A percentile compares a stretch with the other conserved stretches of the same genome.
These are phyloP conservation scores for Drechslerella stenobrocha DNA, from an alignment of 2,329 filamentous ascomycete species.

Conservation along the genomic window DNA sequence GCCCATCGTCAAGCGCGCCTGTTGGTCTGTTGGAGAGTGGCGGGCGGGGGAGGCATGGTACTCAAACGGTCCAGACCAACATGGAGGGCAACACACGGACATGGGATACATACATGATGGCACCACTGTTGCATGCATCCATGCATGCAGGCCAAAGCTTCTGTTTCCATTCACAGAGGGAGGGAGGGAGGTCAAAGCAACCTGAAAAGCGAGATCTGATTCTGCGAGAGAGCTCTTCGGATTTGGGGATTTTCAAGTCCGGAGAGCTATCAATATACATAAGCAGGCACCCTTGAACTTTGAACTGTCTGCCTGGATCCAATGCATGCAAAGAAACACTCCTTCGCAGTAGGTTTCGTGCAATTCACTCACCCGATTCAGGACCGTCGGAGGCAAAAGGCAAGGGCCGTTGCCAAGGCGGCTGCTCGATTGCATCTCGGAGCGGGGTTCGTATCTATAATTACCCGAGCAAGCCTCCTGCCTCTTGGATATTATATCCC, in stretches of 20 bases:
- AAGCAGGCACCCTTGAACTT: not conserved
- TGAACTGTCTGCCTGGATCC: not conserved
- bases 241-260: not conserved
- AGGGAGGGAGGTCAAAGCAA: not conserved
- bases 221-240: not conserved
- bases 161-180: too few species aligned
- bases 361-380: not conserved
- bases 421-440: not conserved
- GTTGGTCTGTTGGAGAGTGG: too few species aligned
- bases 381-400: not conserved
- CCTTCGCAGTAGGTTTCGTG: not conserved
- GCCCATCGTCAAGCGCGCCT: too few species aligned
- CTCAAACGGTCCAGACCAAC: constrained; percentile 3
- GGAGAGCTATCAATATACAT: not conserved
- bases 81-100: not conserved
- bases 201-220: too few species aligned
- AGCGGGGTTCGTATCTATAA: too few species aligned
- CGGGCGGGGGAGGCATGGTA: too few species aligned
- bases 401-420: constrained; percentile 8
- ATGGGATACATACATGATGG: not conserved
- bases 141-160: not conserved
- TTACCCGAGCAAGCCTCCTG: too few species aligned
- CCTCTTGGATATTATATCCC: too few species aligned
- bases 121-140: not conserved
- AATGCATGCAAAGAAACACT: not conserved